Percentiles rank a stretch among this genome's conserved stretches.
phyloP scores from a whole-genome alignment of 345 rosid species.

The Streptanthus diversifolius region DNA sequence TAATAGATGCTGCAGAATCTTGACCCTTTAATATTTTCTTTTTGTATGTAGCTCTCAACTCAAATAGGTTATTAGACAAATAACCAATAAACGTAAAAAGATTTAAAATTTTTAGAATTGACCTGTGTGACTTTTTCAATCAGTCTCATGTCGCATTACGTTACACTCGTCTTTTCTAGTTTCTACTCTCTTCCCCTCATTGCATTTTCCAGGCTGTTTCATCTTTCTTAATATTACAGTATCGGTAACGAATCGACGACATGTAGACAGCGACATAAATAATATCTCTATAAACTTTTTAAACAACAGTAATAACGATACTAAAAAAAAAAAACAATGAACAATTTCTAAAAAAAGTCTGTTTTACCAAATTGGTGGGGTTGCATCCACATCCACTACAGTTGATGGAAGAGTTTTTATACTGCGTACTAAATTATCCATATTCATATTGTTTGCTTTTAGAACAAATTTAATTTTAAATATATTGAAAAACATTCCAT shows the following conservation, averaged over 20 bases:
- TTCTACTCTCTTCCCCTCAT: neutral
- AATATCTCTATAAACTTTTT: no score
- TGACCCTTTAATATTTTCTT: neutral
- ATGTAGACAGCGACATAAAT: conserved; percentile 1
- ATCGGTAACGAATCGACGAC: conserved; percentile 12
- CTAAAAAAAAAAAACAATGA: no score
- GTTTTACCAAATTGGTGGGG: no score
- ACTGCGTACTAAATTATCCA: no score
- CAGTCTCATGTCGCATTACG: conserved; percentile 26
- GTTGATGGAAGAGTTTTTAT: no score
- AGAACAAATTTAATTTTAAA: no score
- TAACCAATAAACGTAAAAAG: conserved; percentile 2
- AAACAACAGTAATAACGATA: no score
- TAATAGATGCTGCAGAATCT: conserved; percentile 11
- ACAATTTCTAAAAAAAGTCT: no score
- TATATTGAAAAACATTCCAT: no score
- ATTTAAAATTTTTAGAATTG: neutral
- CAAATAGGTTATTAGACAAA: neutral
- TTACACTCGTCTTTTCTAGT: conserved; percentile 28
- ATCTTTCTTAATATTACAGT: conserved; percentile 3
- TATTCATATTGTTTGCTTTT: no score
- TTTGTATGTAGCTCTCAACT: neutral
- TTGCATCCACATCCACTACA: no score
- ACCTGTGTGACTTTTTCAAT: conserved; percentile 19
- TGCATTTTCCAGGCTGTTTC: conserved; percentile 26